A percentile compares a stretch with the other conserved stretches of the same genome.
phyloP scores from a whole-genome alignment of 495 filamentous ascomycete species.

The Penicillium malachiteum region DNA sequence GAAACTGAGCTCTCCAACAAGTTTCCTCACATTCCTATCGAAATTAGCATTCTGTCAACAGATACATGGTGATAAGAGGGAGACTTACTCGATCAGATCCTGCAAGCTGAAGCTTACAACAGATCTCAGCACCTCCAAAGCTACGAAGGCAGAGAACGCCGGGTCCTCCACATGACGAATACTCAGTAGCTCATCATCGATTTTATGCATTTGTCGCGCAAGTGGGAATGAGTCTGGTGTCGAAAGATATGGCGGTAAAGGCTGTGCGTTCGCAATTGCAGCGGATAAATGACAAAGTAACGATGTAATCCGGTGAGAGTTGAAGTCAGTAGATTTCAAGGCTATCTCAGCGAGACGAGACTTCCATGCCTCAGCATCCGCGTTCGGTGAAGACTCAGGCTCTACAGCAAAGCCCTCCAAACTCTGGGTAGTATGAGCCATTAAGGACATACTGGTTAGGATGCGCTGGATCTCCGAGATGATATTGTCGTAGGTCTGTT shows the following conservation, averaged over 20 bases:
- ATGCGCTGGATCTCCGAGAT: slow-evolving; percentile 46
- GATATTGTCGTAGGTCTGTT: slow-evolving; percentile 30
- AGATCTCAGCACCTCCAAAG: slow-evolving; percentile 67
- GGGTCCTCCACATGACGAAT: slow-evolving; percentile 66
- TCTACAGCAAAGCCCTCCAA: slow-evolving; percentile 22
- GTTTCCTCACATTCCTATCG: slow-evolving; percentile 52
- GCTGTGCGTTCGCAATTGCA: slow-evolving; percentile 56
- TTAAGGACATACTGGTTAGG: slow-evolving; percentile 62
- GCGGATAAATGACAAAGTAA: slow-evolving; percentile 67
- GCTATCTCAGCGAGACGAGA: slow-evolving; percentile 28
- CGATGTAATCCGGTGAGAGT: slow-evolving; percentile 60
- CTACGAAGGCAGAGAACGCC: slow-evolving; percentile 70
- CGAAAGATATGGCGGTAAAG: slow-evolving; percentile 59
- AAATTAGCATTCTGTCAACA: neutral
- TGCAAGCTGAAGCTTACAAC: slow-evolving; percentile 64
- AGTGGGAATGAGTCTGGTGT: slow-evolving; percentile 57
- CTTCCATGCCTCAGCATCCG: slow-evolving; percentile 23
- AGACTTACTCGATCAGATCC: slow-evolving; percentile 49
- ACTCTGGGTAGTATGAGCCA: slow-evolving; percentile 51
- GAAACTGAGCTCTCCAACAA: slow-evolving; percentile 77
- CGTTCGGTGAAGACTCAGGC: neutral
- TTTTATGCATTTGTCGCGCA: slow-evolving; percentile 46
- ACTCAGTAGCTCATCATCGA: slow-evolving; percentile 57
- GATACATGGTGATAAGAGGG: neutral
- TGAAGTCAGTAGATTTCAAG: slow-evolving; percentile 45